Conservation (phyloP, 176 grass and related monocot genomes). For the maize (Zea mays) region DNA sequence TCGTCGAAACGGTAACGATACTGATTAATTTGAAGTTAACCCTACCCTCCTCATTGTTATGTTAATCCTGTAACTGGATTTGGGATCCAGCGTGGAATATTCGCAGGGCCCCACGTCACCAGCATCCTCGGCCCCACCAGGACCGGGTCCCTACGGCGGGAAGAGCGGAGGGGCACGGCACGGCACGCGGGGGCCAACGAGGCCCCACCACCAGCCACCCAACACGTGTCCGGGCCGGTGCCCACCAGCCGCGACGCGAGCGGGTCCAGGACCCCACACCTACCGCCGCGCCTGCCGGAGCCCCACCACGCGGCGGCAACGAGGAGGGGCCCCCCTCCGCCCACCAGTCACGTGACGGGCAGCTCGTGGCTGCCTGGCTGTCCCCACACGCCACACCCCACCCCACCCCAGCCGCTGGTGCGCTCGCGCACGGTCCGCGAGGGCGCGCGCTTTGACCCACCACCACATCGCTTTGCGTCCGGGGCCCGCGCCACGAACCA, state of each 20-base stretch:
- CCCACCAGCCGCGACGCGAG: neutral
- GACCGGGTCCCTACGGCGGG: neutral
- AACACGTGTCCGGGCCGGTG: conserved; percentile 26
- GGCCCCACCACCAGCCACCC: neutral
- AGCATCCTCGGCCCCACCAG: neutral
- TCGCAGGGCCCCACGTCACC: neutral
- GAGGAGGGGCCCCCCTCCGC: neutral
- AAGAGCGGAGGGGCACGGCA: neutral
- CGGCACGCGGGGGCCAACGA: neutral
- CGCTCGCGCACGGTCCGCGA: conserved; percentile 26
- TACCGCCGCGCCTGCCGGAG: neutral
- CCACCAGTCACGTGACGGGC: conserved; percentile 36
- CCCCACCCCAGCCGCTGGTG: neutral
- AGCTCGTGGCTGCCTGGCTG: neutral
- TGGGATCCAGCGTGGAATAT: conserved; percentile 20
- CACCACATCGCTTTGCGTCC: conserved; percentile 32
- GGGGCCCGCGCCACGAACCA: conserved; percentile 10
- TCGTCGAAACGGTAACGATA: neutral
- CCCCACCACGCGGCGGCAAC: conserved; percentile 2
- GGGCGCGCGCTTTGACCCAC: conserved; percentile 38
- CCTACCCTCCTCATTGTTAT: neutral
- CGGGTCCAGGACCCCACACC: neutral
- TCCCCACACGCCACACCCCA: neutral
- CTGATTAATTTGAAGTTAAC: neutral
- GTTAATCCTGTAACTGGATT: neutral